Evolutionary conservation across 345 rosid species (phyloP), one percentile per base, ranked within the genome.

Genomic region (Populus alba): DNA sequence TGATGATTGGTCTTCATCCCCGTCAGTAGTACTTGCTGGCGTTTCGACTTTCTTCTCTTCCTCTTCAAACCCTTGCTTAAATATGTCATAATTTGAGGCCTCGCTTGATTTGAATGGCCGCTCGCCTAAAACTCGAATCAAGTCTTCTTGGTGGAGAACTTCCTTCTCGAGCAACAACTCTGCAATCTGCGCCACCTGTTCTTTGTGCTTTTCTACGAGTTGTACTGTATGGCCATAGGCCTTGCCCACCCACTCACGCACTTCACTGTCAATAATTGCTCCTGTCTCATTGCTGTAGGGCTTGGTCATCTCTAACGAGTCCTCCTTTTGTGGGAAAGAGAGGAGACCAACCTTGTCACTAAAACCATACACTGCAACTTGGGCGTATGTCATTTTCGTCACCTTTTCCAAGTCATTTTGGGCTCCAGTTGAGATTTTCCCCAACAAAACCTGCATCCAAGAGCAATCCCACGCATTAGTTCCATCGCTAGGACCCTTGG

Each of bases 281-380:
- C 92, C 98, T 0, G 97, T 96, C 85, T 92, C 90, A 86, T 87
- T 92, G 95, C 99, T 94, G 82, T 94, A 95, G 1, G 99, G 98
- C 89, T 93, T 93, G 17, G 74, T 79, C 92, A 94, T 87, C 86
- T 92, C 97, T 15, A 85, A 85, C 9, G 87, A 80, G 66, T 94
- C 97, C 3, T 92, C 97, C 79, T 89, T 87, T 45, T 73, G 97
- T 2, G 99, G 99, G 81, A 96, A 96, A 3, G 98, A 96, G 65
- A 94, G 95, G n/a, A 96, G 92, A 35, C 99, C 99, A 12, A 96
- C 97, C 83, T 96, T 96, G 68, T 94, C 98, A 33, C 99, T 96
- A 74, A 96, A 96, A 33, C 99, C 98, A 63, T 96, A 96, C 11
- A 94, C 90, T 20, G 98, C 98, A 29, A 96, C 98, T 85, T 96